Base-by-base conservation (phyloP, 2,329 filamentous ascomycete species). In the Arthrobotrys conoides region DNA sequence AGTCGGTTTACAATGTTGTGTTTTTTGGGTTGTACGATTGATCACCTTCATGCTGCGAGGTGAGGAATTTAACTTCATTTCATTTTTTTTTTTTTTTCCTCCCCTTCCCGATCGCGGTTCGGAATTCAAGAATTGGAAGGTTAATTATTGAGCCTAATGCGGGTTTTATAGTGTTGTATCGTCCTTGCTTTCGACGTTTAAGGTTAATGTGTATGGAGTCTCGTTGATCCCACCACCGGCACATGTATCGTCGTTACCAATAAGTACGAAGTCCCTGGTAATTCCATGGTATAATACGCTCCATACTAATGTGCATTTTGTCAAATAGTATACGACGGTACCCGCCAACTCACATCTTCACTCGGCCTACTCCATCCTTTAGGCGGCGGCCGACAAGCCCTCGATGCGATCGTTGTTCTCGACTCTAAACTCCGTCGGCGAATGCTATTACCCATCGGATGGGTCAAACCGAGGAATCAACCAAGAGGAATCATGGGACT, bases 351-450 rank as follows among this genome's bases (percentile, higher is more conserved):
- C 12, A 82, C 81, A 20, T 80, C 79, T 33, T 76, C 78, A 16
- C 80, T 87, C 18, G 85, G 85, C 6, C 82, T 87, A 5, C 81
- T 86, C 24, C 85, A 87, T 76, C 85, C 86, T 1, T 82, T 86
- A 2, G 86, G 85, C 48, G 85, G 85, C 67, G 85, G 85, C 1
- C 84, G 85, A 53, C 82, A 83, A 22, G 85, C 85, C 1, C 81
- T 87, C 10, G 85, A 86, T 76, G 85, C 86, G 4, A 81, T 87
- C n/a, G 85, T 86, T 3, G 83, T 86, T 1, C 71, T 86, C 2
- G 86, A 87, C 76, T 79, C 77, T 4, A 80, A 81, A 12, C 83
- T 83, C 0, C 82, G 83, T 44, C 82, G 85, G 22, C 83, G 85
- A 63, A 81, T 86, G 67, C 83, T 86, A 12, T 79, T 87, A 59